These are phyloP conservation scores for Fusarium oxysporum DNA, from an alignment of 2,329 filamentous ascomycete genomes.

Conservation along the genomic window DNA sequence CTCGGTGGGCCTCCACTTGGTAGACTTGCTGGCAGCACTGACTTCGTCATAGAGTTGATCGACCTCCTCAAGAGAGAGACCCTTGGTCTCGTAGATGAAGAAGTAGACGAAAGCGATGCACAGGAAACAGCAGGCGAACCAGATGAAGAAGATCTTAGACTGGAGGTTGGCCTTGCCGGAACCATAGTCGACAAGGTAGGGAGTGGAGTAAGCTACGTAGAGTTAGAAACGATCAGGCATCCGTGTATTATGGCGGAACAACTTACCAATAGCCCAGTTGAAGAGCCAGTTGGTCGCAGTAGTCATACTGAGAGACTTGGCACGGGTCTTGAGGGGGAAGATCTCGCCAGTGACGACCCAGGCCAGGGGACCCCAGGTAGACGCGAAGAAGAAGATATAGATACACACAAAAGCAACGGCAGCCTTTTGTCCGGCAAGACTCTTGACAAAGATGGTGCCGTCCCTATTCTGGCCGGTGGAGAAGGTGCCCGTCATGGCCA, in stretches of 20 bases:
- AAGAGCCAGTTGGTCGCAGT: constrained; percentile 81
- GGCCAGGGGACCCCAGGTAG: constrained; percentile 71
- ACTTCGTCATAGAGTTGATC: constrained; percentile 81
- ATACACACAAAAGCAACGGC: constrained; percentile 73
- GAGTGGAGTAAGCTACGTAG: constrained; percentile 76
- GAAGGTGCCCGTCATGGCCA: constrained; percentile 68
- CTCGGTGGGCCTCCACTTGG: constrained; percentile 57
- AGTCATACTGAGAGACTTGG: constrained; percentile 72
- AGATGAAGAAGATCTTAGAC: constrained; percentile 83
- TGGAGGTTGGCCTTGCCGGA: constrained; percentile 77
- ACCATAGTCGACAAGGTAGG: constrained; percentile 81
- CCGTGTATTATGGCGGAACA: too few species aligned
- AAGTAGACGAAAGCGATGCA: constrained; percentile 79
- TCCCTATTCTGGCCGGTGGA: constrained; percentile 62
- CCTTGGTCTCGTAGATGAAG: constrained; percentile 90
- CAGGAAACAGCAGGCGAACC: constrained; percentile 76
- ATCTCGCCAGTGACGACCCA: constrained; percentile 66
- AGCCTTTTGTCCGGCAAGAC: constrained; percentile 64
- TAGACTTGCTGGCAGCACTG: constrained; percentile 65
- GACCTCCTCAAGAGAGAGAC: constrained; percentile 82
- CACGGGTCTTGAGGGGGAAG: constrained; percentile 71
- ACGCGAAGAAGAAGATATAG: constrained; percentile 81
- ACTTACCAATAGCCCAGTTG: constrained; percentile 69
- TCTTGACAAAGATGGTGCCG: constrained; percentile 64
- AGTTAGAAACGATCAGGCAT: too few species aligned